A percentile compares a stretch with the other conserved stretches of the same genome.
Evolutionary conservation across 768 basidiomycete species (phyloP).

Genomic region (Tylopilus vinaceipallidus): DNA sequence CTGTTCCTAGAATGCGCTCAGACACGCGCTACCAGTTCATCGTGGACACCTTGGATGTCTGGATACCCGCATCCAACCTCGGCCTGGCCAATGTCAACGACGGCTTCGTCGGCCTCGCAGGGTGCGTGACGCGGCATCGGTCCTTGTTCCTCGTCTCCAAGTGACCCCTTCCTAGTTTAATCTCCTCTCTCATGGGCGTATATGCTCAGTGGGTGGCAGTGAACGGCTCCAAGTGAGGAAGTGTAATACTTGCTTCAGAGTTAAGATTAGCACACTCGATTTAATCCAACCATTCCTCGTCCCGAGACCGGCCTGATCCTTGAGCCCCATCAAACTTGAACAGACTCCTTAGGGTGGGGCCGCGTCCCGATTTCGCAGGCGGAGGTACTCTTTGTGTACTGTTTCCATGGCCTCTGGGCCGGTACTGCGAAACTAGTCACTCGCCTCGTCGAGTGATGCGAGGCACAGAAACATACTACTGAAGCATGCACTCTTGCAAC

Average conservation of each 20-base stretch:
- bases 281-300: constrained; percentile 8
- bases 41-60: constrained; percentile 83
- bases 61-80: constrained; percentile 84
- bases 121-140: constrained; percentile 48
- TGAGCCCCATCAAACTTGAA: neutral
- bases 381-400: constrained; percentile 71
- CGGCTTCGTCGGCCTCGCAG: constrained; percentile 79
- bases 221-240: constrained; percentile 38
- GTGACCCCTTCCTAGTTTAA: constrained; percentile 41
- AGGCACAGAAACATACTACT: constrained; percentile 54
- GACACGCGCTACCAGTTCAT: constrained; percentile 76
- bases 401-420: constrained; percentile 71
- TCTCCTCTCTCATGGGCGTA: constrained; percentile 69
- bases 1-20: constrained; percentile 50
- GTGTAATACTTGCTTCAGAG: neutral
- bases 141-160: constrained; percentile 2
- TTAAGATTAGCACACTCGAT: no score
- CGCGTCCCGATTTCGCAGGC: constrained; percentile 46
- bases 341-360: no score
- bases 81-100: constrained; percentile 79
- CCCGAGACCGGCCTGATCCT: neutral
- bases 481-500: constrained; percentile 76
- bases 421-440: constrained; percentile 44
- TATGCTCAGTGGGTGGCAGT: constrained; percentile 65
- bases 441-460: neutral